Conservation (phyloP, 2,329 filamentous ascomycete genomes). For the Thelonectria blattea region DNA sequence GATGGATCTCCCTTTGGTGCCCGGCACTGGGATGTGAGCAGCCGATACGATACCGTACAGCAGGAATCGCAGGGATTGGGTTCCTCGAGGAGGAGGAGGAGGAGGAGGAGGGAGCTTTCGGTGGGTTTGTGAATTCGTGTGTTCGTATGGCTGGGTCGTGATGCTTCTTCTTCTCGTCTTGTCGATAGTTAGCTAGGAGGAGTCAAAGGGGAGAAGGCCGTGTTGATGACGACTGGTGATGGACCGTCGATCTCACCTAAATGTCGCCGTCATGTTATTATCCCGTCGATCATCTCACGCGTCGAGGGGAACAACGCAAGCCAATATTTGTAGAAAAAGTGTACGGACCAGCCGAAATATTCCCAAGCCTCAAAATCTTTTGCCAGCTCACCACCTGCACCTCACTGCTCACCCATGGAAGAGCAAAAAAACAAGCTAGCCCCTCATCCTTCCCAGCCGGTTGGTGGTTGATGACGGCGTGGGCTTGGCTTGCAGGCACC, state of each 20-base stretch:
- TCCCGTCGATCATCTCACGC: not conserved
- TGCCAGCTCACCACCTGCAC: constrained; percentile 27
- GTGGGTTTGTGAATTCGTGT: not conserved
- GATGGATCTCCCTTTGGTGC: not conserved
- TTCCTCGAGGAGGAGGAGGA: not conserved
- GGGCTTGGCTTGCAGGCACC: constrained; percentile 30
- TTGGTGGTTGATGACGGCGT: not conserved
- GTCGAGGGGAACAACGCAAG: not conserved
- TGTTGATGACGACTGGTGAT: not conserved
- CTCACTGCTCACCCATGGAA: no score
- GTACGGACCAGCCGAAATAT: constrained; percentile 16
- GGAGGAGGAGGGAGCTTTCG: not conserved
- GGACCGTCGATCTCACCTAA: not conserved
- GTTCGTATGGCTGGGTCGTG: constrained; percentile 1
- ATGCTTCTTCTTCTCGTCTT: not conserved
- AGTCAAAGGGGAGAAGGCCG: not conserved
- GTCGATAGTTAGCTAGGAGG: not conserved
- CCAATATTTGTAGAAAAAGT: constrained; percentile 1
- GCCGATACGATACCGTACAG: not conserved
- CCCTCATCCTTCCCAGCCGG: not conserved
- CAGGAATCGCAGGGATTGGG: not conserved
- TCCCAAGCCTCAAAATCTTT: constrained; percentile 13
- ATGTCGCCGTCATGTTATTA: not conserved
- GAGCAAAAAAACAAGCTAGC: not conserved
- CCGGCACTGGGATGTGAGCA: not conserved